Percentiles rank a stretch among this genome's conserved stretches.
phyloP scores from a whole-genome alignment of 2,329 filamentous ascomycete species.

The Sclerotinia glacialis region DNA sequence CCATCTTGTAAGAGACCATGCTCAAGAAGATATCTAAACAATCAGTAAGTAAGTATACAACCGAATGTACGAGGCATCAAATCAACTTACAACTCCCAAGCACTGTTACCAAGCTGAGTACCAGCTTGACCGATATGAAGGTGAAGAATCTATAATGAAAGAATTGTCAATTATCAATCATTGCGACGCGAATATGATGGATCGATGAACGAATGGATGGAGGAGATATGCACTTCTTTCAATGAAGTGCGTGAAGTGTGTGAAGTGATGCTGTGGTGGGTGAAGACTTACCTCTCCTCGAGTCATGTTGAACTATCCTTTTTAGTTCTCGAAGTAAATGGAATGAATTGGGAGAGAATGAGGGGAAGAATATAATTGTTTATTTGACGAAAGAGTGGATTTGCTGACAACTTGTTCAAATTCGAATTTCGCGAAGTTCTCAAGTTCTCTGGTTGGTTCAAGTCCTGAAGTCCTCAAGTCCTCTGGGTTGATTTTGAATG shows the following conservation, averaged over 20 bases:
- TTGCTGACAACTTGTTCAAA: conserved; percentile 12
- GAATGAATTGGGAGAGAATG: not conserved
- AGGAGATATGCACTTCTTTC: not conserved
- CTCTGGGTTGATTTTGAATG: conserved; percentile 16
- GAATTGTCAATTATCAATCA: conserved; percentile 17
- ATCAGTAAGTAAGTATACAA: not conserved
- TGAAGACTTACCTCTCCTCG: conserved; percentile 28
- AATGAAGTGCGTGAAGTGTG: not conserved
- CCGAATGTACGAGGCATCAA: conserved; percentile 12
- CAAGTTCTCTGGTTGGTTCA: not conserved
- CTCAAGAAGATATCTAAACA: conserved; percentile 60
- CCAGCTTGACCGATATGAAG: conserved; percentile 68
- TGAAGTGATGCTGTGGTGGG: not conserved
- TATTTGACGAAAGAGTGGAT: conserved; percentile 12
- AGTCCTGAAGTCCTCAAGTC: not conserved
- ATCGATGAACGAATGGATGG: not conserved
- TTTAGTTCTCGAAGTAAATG: conserved; percentile 2
- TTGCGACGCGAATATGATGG: conserved; percentile 16
- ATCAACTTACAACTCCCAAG: conserved; percentile 62
- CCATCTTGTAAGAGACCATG: conserved; percentile 62
- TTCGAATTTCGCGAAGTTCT: conserved; percentile 4
- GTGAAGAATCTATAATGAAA: conserved; percentile 54
- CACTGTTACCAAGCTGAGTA: conserved; percentile 64
- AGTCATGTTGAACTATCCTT: conserved; percentile 26
- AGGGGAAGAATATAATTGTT: not conserved